A percentile compares a stretch with the other conserved stretches of the same genome.
Conservation (phyloP, 164 flowering plant species). For the Annona squamosa region DNA sequence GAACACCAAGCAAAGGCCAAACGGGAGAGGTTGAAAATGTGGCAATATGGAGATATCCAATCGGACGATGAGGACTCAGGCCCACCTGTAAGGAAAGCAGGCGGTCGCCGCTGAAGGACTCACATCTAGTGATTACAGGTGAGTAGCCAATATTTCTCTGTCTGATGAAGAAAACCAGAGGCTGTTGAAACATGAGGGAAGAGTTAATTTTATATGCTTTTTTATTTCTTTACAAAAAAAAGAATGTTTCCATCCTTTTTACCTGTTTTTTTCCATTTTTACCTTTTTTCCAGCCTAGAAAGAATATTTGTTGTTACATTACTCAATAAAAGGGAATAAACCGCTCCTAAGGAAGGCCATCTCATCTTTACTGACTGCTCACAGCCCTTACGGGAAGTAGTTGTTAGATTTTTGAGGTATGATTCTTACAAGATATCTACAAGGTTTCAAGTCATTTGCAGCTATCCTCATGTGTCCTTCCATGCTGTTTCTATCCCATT, state of each 20-base stretch:
- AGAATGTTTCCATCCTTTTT: neutral
- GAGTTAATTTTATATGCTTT: conserved; percentile 4
- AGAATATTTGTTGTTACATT: conserved; percentile 8
- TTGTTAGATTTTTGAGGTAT: too few species aligned
- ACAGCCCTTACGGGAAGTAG: neutral
- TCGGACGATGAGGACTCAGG: conserved; percentile 86
- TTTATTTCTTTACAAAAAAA: too few species aligned
- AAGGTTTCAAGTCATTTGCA: too few species aligned
- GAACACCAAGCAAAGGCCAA: conserved; percentile 63
- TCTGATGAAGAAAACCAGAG: neutral
- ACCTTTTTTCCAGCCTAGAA: neutral
- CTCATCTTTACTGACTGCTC: neutral
- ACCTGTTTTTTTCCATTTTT: neutral
- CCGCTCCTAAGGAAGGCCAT: neutral
- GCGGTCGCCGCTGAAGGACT: conserved; percentile 44
- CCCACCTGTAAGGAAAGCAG: conserved; percentile 62
- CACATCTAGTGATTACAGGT: neutral
- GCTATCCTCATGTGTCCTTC: too few species aligned
- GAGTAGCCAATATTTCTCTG: neutral
- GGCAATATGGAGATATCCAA: conserved; percentile 89
- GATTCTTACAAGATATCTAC: too few species aligned
- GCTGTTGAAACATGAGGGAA: conserved; percentile 5
- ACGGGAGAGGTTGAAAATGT: conserved; percentile 54
- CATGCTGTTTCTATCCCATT: too few species aligned
- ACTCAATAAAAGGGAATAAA: neutral